phyloP scores from a whole-genome alignment of 305 asterid species.

The Vinca major region DNA sequence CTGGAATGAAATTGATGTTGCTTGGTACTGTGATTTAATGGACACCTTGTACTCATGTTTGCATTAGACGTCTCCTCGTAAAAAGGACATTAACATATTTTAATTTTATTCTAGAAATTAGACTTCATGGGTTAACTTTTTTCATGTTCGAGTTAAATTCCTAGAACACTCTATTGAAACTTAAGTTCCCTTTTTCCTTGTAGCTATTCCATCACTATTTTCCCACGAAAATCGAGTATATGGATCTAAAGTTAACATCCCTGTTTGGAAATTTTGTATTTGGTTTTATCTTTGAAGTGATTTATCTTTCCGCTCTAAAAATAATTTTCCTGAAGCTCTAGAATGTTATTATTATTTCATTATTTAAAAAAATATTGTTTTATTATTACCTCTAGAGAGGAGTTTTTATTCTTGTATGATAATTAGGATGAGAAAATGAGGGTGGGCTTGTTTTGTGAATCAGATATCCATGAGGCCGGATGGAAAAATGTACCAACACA shows the following conservation, averaged over 20 bases:
- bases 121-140: background rate
- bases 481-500: background rate
- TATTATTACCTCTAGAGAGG: background rate
- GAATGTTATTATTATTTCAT: too few relatives aligned
- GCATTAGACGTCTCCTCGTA: background rate
- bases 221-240: background rate
- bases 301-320: too few relatives aligned
- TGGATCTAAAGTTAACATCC: background rate
- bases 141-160: background rate
- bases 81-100: background rate
- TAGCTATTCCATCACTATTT: background rate
- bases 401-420: background rate
- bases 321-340: too few relatives aligned
- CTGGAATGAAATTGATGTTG: background rate
- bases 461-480: slow-evolving; percentile 1
- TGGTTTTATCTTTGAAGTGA: background rate
- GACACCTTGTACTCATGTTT: background rate
- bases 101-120: background rate
- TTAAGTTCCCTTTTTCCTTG: background rate
- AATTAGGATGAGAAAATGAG: background rate
- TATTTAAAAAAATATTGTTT: too few relatives aligned
- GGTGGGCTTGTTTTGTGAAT: background rate
- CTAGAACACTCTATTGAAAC: background rate
- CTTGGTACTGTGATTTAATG: background rate
- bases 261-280: too few relatives aligned